Base-by-base conservation (phyloP, 1,139 yeast species). In the Suhomyces bribrorum region DNA sequence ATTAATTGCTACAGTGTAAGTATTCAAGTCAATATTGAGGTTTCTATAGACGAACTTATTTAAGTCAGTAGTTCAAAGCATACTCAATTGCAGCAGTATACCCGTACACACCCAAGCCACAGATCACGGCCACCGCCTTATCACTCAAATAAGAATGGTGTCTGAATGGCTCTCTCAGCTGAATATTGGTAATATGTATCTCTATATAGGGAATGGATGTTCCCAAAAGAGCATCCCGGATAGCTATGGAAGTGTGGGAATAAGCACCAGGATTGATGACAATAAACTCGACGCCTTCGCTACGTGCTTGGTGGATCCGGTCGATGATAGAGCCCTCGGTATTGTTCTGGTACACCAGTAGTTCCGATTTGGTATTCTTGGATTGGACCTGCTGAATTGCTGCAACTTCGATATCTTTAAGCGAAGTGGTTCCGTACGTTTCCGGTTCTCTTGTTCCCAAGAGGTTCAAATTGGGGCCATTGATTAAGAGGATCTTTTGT, bases 211-310 rank as follows among this genome's bases (percentile, higher is more conserved):
- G 78, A 37, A 72, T 73, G 14, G 67, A 69, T 4, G 74, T 73
- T 23, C 70, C 75, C 31, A 72, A 52, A 28, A 73, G 57, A 2
- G 78, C 78, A 51, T 73, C 79, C 45, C 79, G 64, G 15, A 73
- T 62, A 1, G 74, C 79, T 14, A 73, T 70, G 0, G 77, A 70
- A 1, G 78, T 73, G 44, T 73, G 79, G 2, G 78, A 73, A 47
- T 70, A 73, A 6, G 78, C 78, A 33, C 78, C 78, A 8, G 78
- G 78, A 49, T 73, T 73, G 38, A 73, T 71, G 24, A 73, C 63
- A 35, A 73, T 57, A 34, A 66, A 68, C 2, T 62, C 69, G 17
- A 67, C 66, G 4, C 69, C 68, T 35, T 72, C 68, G 13, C 47
- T 46, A 47, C 61, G 65, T 5, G 78, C 77, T 46, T 66, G 61